phyloP scores from a whole-genome alignment of 140 eudicot species.

The Cichorium intybus region DNA sequence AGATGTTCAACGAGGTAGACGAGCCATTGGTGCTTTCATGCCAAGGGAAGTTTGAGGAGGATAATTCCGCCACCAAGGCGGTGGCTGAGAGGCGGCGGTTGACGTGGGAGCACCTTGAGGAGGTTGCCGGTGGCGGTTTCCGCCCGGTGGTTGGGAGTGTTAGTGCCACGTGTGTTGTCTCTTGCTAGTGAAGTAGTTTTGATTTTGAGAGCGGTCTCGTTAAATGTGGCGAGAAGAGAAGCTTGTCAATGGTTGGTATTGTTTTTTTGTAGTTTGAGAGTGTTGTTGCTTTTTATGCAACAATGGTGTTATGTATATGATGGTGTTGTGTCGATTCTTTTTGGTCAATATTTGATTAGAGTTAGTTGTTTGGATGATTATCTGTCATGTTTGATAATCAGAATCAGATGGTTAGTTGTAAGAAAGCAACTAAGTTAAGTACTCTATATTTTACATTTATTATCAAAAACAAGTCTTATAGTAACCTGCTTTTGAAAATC shows the following conservation, averaged over 20 bases:
- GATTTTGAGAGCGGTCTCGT: constrained; percentile 12
- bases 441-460: neutral
- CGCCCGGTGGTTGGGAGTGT: constrained; percentile 34
- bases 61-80: constrained; percentile 28
- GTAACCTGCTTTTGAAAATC: too few species aligned
- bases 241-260: constrained; percentile 29
- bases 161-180: constrained; percentile 35
- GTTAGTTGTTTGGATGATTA: neutral
- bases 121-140: constrained; percentile 35
- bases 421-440: neutral
- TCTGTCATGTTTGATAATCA: neutral
- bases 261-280: constrained; percentile 23
- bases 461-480: neutral
- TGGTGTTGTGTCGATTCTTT: constrained; percentile 25
- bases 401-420: neutral
- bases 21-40: constrained; percentile 55
- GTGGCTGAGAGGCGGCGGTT: constrained; percentile 54
- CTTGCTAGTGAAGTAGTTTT: constrained; percentile 33
- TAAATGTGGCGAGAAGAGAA: constrained; percentile 21
- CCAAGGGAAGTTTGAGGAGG: constrained; percentile 52
- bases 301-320: constrained; percentile 29
- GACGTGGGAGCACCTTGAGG: constrained; percentile 68
- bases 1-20: constrained; percentile 64
- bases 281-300: constrained; percentile 32
- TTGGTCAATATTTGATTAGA: constrained; percentile 5